phyloP scores from a whole-genome alignment of 2,329 filamentous ascomycete species.

The Sporothrix pseudoabietina region DNA sequence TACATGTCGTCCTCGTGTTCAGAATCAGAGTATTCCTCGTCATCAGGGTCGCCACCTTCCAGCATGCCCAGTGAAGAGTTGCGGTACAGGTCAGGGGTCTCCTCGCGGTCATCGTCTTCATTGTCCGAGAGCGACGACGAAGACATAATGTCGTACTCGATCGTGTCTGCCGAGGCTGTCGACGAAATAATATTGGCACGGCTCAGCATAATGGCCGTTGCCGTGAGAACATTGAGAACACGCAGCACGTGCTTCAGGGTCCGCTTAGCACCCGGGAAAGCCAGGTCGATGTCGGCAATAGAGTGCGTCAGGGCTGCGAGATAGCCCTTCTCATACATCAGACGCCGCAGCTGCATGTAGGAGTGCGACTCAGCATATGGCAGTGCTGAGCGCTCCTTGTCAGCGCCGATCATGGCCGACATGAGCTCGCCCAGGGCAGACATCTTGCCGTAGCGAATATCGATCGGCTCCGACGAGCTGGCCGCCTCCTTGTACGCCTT shows the following conservation, averaged over 20 bases:
- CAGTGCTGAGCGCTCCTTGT: slow-evolving; percentile 66
- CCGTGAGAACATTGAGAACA: slow-evolving; percentile 83
- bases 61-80: slow-evolving; percentile 96
- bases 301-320: slow-evolving; percentile 85
- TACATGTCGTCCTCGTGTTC: slow-evolving; percentile 90
- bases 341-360: slow-evolving; percentile 80
- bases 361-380: slow-evolving; percentile 53
- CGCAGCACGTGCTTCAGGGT: slow-evolving; percentile 95
- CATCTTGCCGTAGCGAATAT: slow-evolving; percentile 84
- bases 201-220: slow-evolving; percentile 83
- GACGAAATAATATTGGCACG: slow-evolving; percentile 68
- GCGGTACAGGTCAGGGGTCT: slow-evolving; percentile 94
- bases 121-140: slow-evolving; percentile 85
- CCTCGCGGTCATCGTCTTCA: slow-evolving; percentile 79
- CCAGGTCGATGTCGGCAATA: slow-evolving; percentile 92
- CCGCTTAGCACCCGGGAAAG: slow-evolving; percentile 88
- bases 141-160: slow-evolving; percentile 86
- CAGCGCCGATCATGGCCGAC: slow-evolving; percentile 84
- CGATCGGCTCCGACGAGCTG: slow-evolving; percentile 74
- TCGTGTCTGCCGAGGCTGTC: slow-evolving; percentile 66
- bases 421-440: slow-evolving; percentile 88
- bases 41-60: slow-evolving; percentile 77
- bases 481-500: slow-evolving; percentile 90
- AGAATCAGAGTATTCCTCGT: slow-evolving; percentile 67
- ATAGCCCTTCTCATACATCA: slow-evolving; percentile 99